Percentiles rank a stretch among this genome's conserved stretches.
Conservation (phyloP, 495 filamentous ascomycete genomes). For the Umbilicaria muhlenbergii region DNA sequence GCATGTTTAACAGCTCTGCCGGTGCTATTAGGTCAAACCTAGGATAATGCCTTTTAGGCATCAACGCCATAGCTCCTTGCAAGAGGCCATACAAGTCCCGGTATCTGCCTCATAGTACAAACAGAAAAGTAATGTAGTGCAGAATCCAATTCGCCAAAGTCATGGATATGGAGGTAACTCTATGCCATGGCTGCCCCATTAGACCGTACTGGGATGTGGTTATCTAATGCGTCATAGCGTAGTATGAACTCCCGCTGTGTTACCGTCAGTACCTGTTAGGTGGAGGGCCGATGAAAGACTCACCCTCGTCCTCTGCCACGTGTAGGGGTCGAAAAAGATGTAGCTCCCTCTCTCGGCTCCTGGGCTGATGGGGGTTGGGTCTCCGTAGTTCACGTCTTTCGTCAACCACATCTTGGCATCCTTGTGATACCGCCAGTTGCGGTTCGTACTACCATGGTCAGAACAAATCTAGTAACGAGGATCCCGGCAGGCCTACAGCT, state of each 20-base stretch:
- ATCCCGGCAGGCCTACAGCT: conserved; percentile 40
- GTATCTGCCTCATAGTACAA: too few species aligned
- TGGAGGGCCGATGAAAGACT: conserved; percentile 16
- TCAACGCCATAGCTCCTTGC: too few species aligned
- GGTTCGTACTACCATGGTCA: conserved; percentile 27
- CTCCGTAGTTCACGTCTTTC: conserved; percentile 59
- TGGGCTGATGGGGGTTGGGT: conserved; percentile 48
- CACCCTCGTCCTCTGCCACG: conserved; percentile 74
- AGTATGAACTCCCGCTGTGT: conserved; percentile 61
- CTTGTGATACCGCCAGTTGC: conserved; percentile 92
- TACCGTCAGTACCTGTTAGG: background rate
- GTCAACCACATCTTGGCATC: conserved; percentile 79
- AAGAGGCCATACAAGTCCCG: too few species aligned
- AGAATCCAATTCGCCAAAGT: too few species aligned
- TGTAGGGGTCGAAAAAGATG: conserved; percentile 70
- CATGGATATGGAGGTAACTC: too few species aligned
- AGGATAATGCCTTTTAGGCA: too few species aligned
- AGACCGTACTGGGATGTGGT: conserved; percentile 8
- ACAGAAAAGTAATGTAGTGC: too few species aligned
- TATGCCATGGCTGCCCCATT: too few species aligned
- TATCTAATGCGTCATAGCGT: conserved; percentile 64
- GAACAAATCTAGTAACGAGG: background rate
- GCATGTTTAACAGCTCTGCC: too few species aligned
- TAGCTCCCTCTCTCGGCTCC: conserved; percentile 76
- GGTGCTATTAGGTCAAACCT: too few species aligned